Conservation (phyloP, 2,329 filamentous ascomycete genomes). For the Ilyonectria robusta region DNA sequence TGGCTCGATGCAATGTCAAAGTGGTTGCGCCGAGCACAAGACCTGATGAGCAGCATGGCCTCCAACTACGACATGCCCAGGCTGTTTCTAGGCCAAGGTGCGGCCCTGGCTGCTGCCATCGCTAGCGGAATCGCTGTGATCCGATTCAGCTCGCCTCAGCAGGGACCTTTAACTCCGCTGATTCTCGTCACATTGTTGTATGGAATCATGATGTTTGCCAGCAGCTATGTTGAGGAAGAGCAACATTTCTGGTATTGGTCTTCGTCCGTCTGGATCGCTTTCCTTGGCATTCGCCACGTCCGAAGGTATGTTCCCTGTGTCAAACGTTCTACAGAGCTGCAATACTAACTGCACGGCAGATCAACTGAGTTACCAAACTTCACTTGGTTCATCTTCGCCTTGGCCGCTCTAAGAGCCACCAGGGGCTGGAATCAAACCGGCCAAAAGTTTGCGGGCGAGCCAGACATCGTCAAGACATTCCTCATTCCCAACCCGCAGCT, state of each 20-base stretch:
- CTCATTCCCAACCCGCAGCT: constrained; percentile 73
- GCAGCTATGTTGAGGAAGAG: constrained; percentile 97
- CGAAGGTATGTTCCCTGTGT: constrained; percentile 52
- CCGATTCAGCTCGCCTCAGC: constrained; percentile 26
- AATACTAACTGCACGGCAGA: constrained; percentile 39
- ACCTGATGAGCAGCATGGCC: constrained; percentile 87
- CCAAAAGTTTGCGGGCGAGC: constrained; percentile 92
- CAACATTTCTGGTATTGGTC: constrained; percentile 99
- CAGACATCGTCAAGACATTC: constrained; percentile 85
- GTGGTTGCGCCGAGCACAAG: constrained; percentile 82
- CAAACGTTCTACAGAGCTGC: too few relatives aligned
- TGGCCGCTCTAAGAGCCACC: constrained; percentile 75
- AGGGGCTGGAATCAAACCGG: constrained; percentile 97
- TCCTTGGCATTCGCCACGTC: constrained; percentile 65
- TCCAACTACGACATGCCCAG: constrained; percentile 88
- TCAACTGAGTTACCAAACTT: constrained; percentile 47
- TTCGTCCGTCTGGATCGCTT: constrained; percentile 77
- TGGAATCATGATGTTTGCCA: constrained; percentile 94
- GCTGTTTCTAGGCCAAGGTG: constrained; percentile 64
- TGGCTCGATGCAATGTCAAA: constrained; percentile 62
- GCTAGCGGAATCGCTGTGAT: constrained; percentile 31
- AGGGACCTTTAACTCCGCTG: constrained; percentile 58
- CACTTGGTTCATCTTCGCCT: constrained; percentile 59
- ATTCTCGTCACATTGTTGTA: constrained; percentile 73
- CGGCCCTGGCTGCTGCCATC: constrained; percentile 53